Conservation (phyloP, 306 rosid species). For the Medicago lupulina region DNA sequence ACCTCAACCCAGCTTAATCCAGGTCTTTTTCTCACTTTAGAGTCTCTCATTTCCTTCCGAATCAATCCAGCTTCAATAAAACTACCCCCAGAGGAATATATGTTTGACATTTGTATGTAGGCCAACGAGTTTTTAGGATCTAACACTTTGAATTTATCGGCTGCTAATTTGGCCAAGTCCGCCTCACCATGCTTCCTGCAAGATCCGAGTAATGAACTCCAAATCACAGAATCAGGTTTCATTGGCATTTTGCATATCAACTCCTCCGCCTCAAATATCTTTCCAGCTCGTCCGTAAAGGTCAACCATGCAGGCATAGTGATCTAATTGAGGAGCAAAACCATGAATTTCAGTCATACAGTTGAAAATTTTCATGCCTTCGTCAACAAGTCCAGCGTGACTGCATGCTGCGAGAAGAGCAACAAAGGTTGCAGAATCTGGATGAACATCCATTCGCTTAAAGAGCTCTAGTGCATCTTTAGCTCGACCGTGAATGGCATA, state of each 20-base stretch:
- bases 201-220: slow-evolving; percentile 91
- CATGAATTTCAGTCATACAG: slow-evolving; percentile 54
- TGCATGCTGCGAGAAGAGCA: slow-evolving; percentile 84
- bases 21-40: slow-evolving; percentile 79
- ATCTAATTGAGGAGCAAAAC: slow-evolving; percentile 67
- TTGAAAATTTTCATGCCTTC: slow-evolving; percentile 68
- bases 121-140: slow-evolving; percentile 70
- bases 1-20: slow-evolving; percentile 89
- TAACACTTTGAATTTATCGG: slow-evolving; percentile 68
- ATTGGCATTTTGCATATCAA: slow-evolving; percentile 76
- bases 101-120: slow-evolving; percentile 86
- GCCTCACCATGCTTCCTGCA: slow-evolving; percentile 82
- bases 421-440: slow-evolving; percentile 88
- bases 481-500: slow-evolving; percentile 84
- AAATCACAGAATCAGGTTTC: slow-evolving; percentile 84
- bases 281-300: slow-evolving; percentile 83
- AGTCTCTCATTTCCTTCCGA: slow-evolving; percentile 78
- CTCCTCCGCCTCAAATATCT: slow-evolving; percentile 66
- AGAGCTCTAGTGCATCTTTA: slow-evolving; percentile 68
- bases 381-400: slow-evolving; percentile 81
- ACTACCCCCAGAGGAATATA: slow-evolving; percentile 66
- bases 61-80: slow-evolving; percentile 64
- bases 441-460: slow-evolving; percentile 51
- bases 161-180: slow-evolving; percentile 73
- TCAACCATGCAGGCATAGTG: slow-evolving; percentile 95